A percentile compares a stretch with the other conserved stretches of the same genome.
Conservation (phyloP, 2,329 filamentous ascomycete genomes). For the Penicillium psychrosexuale region DNA sequence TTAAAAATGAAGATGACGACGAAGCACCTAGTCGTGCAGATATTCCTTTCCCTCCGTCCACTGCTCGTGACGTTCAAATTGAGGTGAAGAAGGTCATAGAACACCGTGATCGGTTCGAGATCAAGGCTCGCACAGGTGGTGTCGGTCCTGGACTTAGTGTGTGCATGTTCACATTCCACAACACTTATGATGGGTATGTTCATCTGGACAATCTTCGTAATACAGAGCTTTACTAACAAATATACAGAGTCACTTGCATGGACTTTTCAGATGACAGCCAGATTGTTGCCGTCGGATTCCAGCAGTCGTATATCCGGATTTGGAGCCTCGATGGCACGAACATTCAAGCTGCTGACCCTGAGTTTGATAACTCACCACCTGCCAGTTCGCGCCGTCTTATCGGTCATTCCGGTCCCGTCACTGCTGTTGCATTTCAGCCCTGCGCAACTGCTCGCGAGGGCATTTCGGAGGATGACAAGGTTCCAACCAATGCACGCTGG, state of each 20-base stretch:
- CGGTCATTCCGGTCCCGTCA: conserved; percentile 87
- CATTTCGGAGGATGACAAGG: conserved; percentile 36
- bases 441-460: conserved; percentile 53
- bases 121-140: conserved; percentile 79
- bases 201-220: background rate
- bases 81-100: conserved; percentile 94
- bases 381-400: conserved; percentile 73
- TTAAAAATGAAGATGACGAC: conserved; percentile 83
- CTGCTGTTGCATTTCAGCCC: conserved; percentile 84
- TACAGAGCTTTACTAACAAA: conserved; percentile 20
- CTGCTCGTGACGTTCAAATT: conserved; percentile 85
- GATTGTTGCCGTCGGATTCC: conserved; percentile 82
- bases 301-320: conserved; percentile 91
- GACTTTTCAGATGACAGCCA: conserved; percentile 91
- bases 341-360: conserved; percentile 64
- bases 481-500: conserved; percentile 65
- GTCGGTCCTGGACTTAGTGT: conserved; percentile 80
- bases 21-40: conserved; percentile 76
- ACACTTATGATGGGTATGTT: conserved; percentile 79
- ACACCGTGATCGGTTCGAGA: conserved; percentile 85
- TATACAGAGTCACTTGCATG: conserved; percentile 73
- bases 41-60: conserved; percentile 81
- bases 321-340: conserved; percentile 87
- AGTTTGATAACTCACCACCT: conserved; percentile 59
- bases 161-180: conserved; percentile 98